Evolutionary conservation across 169 alveolate species (phyloP).

Genomic region (Plasmodium reichenowi): DNA sequence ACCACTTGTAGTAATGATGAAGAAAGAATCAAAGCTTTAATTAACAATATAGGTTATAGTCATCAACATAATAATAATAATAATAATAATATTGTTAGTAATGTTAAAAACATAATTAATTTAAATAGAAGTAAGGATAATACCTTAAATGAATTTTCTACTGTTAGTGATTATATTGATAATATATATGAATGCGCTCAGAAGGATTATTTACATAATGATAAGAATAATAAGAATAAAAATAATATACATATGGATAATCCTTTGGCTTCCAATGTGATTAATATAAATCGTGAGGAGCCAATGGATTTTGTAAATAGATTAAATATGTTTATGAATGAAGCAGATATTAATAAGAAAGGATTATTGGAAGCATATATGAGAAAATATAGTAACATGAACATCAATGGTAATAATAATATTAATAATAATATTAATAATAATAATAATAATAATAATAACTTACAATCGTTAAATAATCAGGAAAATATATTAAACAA

Average conservation of each 20-base stretch:
- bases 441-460: not conserved
- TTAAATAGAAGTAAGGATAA: not conserved
- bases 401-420: not conserved
- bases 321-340: no score
- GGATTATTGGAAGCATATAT: no score
- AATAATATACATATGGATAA: conserved; percentile 9
- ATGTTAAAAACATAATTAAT: not conserved
- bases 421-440: not conserved
- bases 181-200: conserved; percentile 11
- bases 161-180: not conserved
- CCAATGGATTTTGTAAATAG: not conserved
- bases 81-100: not conserved
- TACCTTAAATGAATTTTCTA: not conserved
- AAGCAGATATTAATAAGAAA: no score
- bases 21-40: not conserved
- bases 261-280: not conserved
- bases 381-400: no score
- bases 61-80: no score
- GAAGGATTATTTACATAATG: not conserved
- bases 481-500: not conserved
- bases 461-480: not conserved
- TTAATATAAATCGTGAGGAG: conserved; percentile 15
- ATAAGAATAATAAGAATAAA: not conserved
- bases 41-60: not conserved
- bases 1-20: not conserved